phyloP scores from a whole-genome alignment of 345 rosid genomes.

The Rhodamnia rubescens region DNA sequence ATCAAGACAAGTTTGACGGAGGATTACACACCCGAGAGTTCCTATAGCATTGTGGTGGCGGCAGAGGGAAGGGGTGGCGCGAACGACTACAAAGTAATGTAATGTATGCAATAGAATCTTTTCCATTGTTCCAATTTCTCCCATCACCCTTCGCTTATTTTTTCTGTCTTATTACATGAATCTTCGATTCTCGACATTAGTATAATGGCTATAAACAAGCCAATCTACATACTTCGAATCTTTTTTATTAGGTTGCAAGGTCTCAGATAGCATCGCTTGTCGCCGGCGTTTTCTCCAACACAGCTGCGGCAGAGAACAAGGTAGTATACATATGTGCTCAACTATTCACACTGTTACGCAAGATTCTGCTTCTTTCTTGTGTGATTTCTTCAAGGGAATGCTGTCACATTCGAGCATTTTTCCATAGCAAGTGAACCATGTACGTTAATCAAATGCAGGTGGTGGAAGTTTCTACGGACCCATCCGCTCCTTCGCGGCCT shows the following conservation, averaged over 20 bases:
- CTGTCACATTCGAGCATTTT: background rate
- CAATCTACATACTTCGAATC: background rate
- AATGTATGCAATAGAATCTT: slow-evolving; percentile 68
- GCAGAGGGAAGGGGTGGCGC: slow-evolving; percentile 47
- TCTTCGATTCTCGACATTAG: background rate
- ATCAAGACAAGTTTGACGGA: slow-evolving; percentile 70
- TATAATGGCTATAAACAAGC: background rate
- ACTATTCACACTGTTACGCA: background rate
- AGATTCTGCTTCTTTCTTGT: background rate
- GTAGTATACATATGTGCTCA: slow-evolving; percentile 8
- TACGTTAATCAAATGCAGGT: slow-evolving; percentile 32
- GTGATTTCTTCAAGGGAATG: background rate
- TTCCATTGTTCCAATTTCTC: background rate
- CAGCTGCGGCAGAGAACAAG: slow-evolving; percentile 88
- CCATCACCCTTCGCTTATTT: background rate
- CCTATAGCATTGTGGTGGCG: slow-evolving; percentile 73
- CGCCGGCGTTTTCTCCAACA: slow-evolving; percentile 79
- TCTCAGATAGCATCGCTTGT: slow-evolving; percentile 68
- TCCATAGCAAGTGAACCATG: background rate
- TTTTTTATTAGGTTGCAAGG: slow-evolving; percentile 49
- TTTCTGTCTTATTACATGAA: background rate
- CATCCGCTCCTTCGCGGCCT: slow-evolving; percentile 60
- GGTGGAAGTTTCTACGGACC: slow-evolving; percentile 66
- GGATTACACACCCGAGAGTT: slow-evolving; percentile 70
- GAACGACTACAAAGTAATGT: slow-evolving; percentile 98